Evolutionary conservation across 495 filamentous ascomycete genomes (phyloP).

Genomic region (Amphirosellinia nigrospora): DNA sequence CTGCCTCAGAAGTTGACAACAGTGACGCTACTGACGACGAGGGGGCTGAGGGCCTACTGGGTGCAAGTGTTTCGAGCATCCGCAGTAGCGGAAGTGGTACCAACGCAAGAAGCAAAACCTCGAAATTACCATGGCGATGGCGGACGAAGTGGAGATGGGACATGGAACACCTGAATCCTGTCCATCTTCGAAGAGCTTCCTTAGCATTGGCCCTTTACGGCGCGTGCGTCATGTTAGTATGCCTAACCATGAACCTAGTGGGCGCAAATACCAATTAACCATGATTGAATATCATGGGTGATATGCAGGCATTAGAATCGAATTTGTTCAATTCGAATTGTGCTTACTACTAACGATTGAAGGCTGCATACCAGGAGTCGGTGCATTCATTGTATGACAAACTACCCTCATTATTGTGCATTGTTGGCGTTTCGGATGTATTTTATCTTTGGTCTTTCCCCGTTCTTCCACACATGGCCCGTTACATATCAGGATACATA

Average conservation of each 20-base stretch:
- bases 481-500: slow-evolving; percentile 6
- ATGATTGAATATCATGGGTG: neutral
- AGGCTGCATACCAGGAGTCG: slow-evolving; percentile 11
- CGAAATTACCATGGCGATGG: slow-evolving; percentile 44
- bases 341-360: slow-evolving; percentile 2
- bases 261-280: slow-evolving; percentile 63
- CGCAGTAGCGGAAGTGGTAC: slow-evolving; percentile 49
- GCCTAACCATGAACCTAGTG: slow-evolving; percentile 81
- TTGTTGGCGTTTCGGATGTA: slow-evolving; percentile 10
- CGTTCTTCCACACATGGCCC: slow-evolving; percentile 3
- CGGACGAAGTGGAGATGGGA: slow-evolving; percentile 52
- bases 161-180: slow-evolving; percentile 54
- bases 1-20: slow-evolving; percentile 54
- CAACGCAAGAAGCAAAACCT: slow-evolving; percentile 30
- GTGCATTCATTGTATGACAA: slow-evolving; percentile 14
- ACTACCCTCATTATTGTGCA: slow-evolving; percentile 16
- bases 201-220: slow-evolving; percentile 84
- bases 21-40: slow-evolving; percentile 41
- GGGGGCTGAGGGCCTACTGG: slow-evolving; percentile 45
- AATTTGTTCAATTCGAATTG: neutral
- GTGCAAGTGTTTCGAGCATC: slow-evolving; percentile 53
- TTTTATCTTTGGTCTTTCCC: neutral
- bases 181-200: slow-evolving; percentile 72
- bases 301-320: slow-evolving; percentile 8
- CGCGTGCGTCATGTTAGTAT: slow-evolving; percentile 84